Evolutionary conservation across 768 basidiomycete genomes (phyloP), one percentile per base, ranked within the genome.

Genomic region (Suillus spraguei): DNA sequence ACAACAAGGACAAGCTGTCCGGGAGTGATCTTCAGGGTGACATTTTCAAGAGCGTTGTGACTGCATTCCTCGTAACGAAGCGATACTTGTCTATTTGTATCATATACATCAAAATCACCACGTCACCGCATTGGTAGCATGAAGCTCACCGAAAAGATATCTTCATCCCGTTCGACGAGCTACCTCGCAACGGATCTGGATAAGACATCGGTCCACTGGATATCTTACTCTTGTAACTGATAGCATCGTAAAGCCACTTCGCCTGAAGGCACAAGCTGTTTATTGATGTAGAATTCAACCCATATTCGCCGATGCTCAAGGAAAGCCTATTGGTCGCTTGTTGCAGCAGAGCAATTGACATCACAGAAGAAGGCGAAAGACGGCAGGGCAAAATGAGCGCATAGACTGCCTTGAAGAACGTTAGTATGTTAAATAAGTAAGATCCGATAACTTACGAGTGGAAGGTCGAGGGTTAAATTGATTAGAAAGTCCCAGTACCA

Each of bases 401-500:
- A 60, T 69, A 74, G 20, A 72, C 28, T 0, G 60, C 71, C 75
- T 77, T 52, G n/a, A 60, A 39, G 61, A 5, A 65, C 54, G n/a
- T 46, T 9, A 42, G 42, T 24, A 38, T 28, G 11, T 53, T 53
- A 22, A 32, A 33, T 4, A 53, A 20, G 32, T 16, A 49, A 42
- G 24, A 59, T 17, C 24, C 32, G 9, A 44, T 24, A 38, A 33
- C 70, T 62, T 65, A 81, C 81, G 70, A 79, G 68, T 4, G 80
- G 74, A 61, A 77, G 72, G 20, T 77, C 74, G 8, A 71, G 39
- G 1, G 78, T 67, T 41, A 79, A 36, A 6, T 63, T 66, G n/a
- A 65, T 63, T 13, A 74, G 49, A 16, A 79, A 42, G 5, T 69
- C 66, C 81, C 81, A 82, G 63, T 77, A 71, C 79, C 78, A 81